Conservation (phyloP, 169 alveolate species). For the Eimeria necatrix region DNA sequence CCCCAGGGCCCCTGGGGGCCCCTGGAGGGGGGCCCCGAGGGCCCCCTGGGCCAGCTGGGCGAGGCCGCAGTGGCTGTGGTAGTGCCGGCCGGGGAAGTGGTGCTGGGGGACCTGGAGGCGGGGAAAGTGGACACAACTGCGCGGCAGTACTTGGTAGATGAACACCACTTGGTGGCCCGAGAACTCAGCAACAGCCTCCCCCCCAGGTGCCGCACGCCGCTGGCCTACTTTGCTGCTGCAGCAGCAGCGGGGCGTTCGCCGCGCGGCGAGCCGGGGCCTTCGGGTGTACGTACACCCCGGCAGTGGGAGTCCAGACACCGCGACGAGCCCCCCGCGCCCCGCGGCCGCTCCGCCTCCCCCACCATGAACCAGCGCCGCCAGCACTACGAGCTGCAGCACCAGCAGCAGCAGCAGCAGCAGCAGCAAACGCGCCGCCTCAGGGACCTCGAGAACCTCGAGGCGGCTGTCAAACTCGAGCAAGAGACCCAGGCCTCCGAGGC, state of each 20-base stretch:
- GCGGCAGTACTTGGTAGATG: conserved; percentile 10
- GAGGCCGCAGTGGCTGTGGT: background rate
- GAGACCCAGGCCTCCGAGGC: background rate
- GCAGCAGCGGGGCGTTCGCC: background rate
- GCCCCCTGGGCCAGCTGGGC: too few relatives aligned
- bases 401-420: conserved; percentile 11
- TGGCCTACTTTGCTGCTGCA: background rate
- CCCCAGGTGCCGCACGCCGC: conserved; percentile 37
- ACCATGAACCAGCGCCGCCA: background rate
- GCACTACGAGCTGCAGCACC: background rate
- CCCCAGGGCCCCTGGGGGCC: too few relatives aligned
- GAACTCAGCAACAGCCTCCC: conserved; percentile 1
- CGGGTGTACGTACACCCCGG: conserved; percentile 43
- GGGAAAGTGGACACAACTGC: background rate
- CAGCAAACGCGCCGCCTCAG: background rate
- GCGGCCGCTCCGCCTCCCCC: conserved; percentile 61
- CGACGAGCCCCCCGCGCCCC: background rate
- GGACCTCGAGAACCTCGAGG: conserved; percentile 25
- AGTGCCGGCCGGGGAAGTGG: background rate
- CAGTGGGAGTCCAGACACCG: conserved; percentile 38
- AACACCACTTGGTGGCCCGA: conserved; percentile 26
- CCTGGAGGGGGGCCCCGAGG: too few relatives aligned
- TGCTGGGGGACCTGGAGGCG: conserved; percentile 47
- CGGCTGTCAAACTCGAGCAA: background rate
- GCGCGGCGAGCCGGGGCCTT: background rate